Evolutionary conservation across 2,329 filamentous ascomycete genomes (phyloP), one percentile per base, ranked within the genome.

Genomic region (Thielaviopsis euricoi): DNA sequence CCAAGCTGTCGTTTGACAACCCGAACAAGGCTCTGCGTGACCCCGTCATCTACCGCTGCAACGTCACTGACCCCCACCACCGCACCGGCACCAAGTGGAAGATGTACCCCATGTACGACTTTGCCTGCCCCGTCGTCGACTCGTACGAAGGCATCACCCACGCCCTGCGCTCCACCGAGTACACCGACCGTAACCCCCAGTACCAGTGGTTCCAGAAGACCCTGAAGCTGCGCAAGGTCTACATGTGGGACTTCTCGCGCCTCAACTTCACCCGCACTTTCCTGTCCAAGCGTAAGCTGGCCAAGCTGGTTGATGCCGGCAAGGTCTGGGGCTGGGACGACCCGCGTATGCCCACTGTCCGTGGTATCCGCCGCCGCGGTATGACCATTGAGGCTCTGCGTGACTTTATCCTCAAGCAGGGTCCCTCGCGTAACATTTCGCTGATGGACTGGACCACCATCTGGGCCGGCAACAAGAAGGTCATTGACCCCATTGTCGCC

Each of bases 41-140:
- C 70, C 93, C 93, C 13, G 90, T 97, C 71, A 94, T 98, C 70
- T 97, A 96, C 77, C 85, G 93, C 64, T 96, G 89, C 80, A 95
- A 95, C 68, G 66, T 75, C 61, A 76, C 76, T 59, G 74, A 76
- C 53, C 64, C 76, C 21, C 86, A 93, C 70, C 87, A 93, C 73
- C 82, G 87, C 64, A 93, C 87, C 1, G 87, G 87, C 33, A 79
- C 75, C 59, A 81, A 77, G 61, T 91, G 87, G 86, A 91, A 90
- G 73, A 85, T 89, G 67, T 91, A 91, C 71, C 87, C 87, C 37
- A 91, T 85, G 62, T 93, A 93, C 74, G 87, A 93, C 69, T 88
- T 91, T 67, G 87, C 86, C 62, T 89, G 86, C 71, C 87, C 87
- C 17, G 81, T 91, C 22, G 82, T 93, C 60, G 87, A 93, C 71